Conservation (phyloP, 495 filamentous ascomycete genomes). For the Hyaloscypha variabilis region DNA sequence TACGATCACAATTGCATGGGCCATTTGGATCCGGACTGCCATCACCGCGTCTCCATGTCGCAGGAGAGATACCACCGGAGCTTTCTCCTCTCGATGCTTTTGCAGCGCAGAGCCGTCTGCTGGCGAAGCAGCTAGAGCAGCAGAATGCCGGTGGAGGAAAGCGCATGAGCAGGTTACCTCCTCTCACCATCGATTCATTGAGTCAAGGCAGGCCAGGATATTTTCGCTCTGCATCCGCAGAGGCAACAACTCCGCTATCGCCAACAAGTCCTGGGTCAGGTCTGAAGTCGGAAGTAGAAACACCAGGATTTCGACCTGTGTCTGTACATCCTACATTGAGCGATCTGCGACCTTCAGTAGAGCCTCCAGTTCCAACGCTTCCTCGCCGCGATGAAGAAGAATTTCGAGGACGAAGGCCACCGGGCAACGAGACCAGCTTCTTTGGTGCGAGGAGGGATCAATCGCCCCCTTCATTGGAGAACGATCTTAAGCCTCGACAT, state of each 20-base stretch:
- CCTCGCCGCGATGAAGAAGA: slow-evolving; percentile 25
- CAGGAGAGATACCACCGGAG: slow-evolving; percentile 87
- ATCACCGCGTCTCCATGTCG: slow-evolving; percentile 75
- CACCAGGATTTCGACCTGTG: slow-evolving; percentile 63
- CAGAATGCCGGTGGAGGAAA: slow-evolving; percentile 62
- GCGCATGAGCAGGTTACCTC: slow-evolving; percentile 83
- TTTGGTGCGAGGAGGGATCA: slow-evolving; percentile 32
- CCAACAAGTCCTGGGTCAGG: slow-evolving; percentile 43
- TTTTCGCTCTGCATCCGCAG: slow-evolving; percentile 60
- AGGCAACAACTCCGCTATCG: slow-evolving; percentile 43
- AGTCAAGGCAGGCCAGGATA: slow-evolving; percentile 72
- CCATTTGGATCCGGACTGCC: slow-evolving; percentile 42
- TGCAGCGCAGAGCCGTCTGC: slow-evolving; percentile 80
- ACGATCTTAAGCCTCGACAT: slow-evolving; percentile 3
- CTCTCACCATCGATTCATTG: slow-evolving; percentile 76
- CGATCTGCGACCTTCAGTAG: slow-evolving; percentile 49
- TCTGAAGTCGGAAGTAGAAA: slow-evolving; percentile 59
- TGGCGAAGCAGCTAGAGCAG: slow-evolving; percentile 85
- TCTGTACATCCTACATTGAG: slow-evolving; percentile 78
- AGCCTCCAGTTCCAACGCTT: slow-evolving; percentile 27
- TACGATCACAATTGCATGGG: slow-evolving; percentile 64
- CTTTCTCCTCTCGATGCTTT: slow-evolving; percentile 95
- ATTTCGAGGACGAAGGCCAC: slow-evolving; percentile 27
- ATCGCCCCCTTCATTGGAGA: slow-evolving; percentile 28
- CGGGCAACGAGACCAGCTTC: slow-evolving; percentile 1